Base-by-base conservation (phyloP, 441 rosid genomes). In the Croton setiger region DNA sequence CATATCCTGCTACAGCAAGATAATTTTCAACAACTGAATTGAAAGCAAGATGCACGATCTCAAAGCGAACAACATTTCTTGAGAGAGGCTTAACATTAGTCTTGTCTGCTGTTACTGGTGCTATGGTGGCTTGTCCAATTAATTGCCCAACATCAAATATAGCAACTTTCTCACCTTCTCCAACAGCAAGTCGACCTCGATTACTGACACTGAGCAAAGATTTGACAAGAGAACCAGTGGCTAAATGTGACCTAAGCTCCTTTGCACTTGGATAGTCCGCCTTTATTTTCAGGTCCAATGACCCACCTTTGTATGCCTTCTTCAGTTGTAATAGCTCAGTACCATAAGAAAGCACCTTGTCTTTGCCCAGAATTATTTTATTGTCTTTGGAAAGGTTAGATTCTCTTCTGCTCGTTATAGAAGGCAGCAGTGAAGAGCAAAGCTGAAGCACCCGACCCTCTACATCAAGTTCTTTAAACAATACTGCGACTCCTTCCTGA, bases 151-250 rank as follows among this genome's bases (percentile, higher is more conserved):
- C 93, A 84, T 96, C 99, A 78, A 90, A 96, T 78, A 96, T 88
- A 74, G 98, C 90, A 72, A 96, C 99, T 84, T 89, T 96, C 81
- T 96, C 99, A 77, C 99, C 99, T 86, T 96, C 99, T 76, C 99
- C 99, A 82, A 96, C 99, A 78, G 98, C 99, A 76, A 96, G 97
- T 79, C 96, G 94, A 74, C 99, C 99, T 71, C 99, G 93, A 79
- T 76, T 82, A 81, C 89, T 89, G 66, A 94, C 96, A 82, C 97
- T 94, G 64, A 96, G 96, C 90, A 96, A 86, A 39, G 99, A 96
- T 82, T 96, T 96, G 76, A 85, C 89, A 66, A 96, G 92, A 74
- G 97, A 94, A 68, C 99, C 99, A 83, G 86, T 86, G 56, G 93
- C 87, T 75, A 96, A 73, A 80, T 86, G 97, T 74, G 93, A 85